Conservation (phyloP, 192 early-diverging fungal species). For the Dissophora ornata region DNA sequence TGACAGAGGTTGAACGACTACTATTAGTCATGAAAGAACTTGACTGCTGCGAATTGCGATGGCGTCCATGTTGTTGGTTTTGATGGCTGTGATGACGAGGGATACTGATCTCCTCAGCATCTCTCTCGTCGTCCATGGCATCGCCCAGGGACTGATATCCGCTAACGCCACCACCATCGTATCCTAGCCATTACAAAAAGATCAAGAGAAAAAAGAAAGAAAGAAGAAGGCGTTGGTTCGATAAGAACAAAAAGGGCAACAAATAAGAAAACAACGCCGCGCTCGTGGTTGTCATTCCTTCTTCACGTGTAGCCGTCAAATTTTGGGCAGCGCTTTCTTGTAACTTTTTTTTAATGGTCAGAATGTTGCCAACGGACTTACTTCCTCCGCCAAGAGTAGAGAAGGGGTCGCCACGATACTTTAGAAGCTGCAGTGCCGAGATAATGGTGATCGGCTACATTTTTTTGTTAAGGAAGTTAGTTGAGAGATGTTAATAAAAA, state of each 20-base stretch:
- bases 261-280: no score
- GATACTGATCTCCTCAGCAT: conserved; percentile 49
- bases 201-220: no score
- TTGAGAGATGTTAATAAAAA: no score
- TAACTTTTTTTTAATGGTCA: background rate
- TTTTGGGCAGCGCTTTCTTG: no score
- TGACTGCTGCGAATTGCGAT: conserved; percentile 40
- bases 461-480: no score
- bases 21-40: conserved; percentile 37
- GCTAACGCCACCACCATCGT: conserved; percentile 1
- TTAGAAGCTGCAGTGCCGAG: conserved; percentile 56
- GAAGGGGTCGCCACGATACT: conserved; percentile 61
- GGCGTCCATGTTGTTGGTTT: conserved; percentile 17
- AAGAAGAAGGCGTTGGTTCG: no score
- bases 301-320: no score
- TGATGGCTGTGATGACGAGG: conserved; percentile 23
- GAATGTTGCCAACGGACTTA: conserved; percentile 1
- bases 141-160: conserved; percentile 39
- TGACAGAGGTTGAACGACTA: conserved; percentile 32
- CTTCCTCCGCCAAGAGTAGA: conserved; percentile 43
- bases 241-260: no score
- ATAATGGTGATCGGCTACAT: conserved; percentile 65
- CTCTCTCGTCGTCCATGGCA: conserved; percentile 38
- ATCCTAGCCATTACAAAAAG: no score
- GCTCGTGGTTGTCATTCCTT: no score